Evolutionary conservation across 2,329 filamentous ascomycete genomes (phyloP), one percentile per base, ranked within the genome.

Genomic region (Blastomyces gilchristii): DNA sequence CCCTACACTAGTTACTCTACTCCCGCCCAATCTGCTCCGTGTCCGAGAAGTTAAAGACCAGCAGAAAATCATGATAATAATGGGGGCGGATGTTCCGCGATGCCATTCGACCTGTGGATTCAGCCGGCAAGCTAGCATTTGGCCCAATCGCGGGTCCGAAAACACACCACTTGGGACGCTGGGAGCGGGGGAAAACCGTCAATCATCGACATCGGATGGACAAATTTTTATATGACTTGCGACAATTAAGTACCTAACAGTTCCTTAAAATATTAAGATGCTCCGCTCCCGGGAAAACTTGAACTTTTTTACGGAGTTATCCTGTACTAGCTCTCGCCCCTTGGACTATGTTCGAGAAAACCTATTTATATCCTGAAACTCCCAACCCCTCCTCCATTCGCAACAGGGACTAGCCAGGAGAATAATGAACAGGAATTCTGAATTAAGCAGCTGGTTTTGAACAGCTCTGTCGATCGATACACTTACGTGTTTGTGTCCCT

Each of bases 81-180:
- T 45, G 43, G n/a, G 25, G n/a, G 37, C 3, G 39, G 41, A 22
- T 11, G 37, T 58, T 43, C 57, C 31, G 11, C 25, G 16, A 34
- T 25, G 9, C 25, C 25, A 59, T 47, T 59, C 41, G 57, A 47
- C 28, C 43, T 25, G 39, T 47, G 57, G 57, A 43, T 59, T 59
- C 57, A 47, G 5, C 57, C 28, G 28, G 28, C 43, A 16, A 28
- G 25, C 57, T 59, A 28, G 37, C 37, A 22, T n/a, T 39, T 41
- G 54, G 54, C 37, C 39, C 56, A 45, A 45, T 58, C 2, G 52
- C 52, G 16, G 52, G 22, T 22, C 14, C 52, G 14, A 34, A n/a
- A 54, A 39, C 37, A 12, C 37, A 12, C 37, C 37, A 39, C 34
- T 9, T 9, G 34, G 14, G 6, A 28, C 28, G 3, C 0, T 34